Conservation (phyloP, 768 basidiomycete genomes). For the Podaxis pistillaris region DNA sequence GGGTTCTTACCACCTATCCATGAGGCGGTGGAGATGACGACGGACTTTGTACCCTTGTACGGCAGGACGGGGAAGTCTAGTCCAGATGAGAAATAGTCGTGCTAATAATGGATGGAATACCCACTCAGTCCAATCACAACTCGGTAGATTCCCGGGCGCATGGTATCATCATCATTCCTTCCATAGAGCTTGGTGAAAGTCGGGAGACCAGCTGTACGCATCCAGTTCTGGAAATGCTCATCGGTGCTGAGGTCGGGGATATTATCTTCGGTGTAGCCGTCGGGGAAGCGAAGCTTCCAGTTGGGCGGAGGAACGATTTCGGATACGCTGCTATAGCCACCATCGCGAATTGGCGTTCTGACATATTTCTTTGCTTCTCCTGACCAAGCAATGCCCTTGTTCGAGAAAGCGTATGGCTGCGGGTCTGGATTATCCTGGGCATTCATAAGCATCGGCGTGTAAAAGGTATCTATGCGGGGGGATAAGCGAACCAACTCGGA, state of each 20-base stretch:
- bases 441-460: slow-evolving; percentile 57
- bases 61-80: slow-evolving; percentile 89
- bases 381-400: slow-evolving; percentile 90
- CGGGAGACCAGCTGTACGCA: slow-evolving; percentile 95
- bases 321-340: slow-evolving; percentile 54
- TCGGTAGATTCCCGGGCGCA: slow-evolving; percentile 73
- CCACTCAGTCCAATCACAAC: slow-evolving; percentile 80
- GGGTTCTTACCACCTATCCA: slow-evolving; percentile 99
- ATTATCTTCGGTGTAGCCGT: slow-evolving; percentile 62
- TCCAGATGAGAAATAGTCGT: slow-evolving; percentile 14
- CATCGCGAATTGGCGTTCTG: slow-evolving; percentile 41
- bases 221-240: slow-evolving; percentile 99
- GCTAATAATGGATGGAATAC: slow-evolving; percentile 29
- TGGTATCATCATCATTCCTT: slow-evolving; percentile 76
- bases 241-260: slow-evolving; percentile 72
- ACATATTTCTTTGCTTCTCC: slow-evolving; percentile 92
- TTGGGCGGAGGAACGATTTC: slow-evolving; percentile 91
- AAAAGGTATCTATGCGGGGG: slow-evolving; percentile 67
- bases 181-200: slow-evolving; percentile 96
- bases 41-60: slow-evolving; percentile 93
- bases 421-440: slow-evolving; percentile 43
- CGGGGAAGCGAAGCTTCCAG: slow-evolving; percentile 74
- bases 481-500: slow-evolving; percentile 1
- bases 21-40: slow-evolving; percentile 95
- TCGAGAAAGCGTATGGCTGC: slow-evolving; percentile 70